These are phyloP conservation scores for Quercus ilex DNA, from an alignment of 306 rosid species.

Conservation along the genomic window DNA sequence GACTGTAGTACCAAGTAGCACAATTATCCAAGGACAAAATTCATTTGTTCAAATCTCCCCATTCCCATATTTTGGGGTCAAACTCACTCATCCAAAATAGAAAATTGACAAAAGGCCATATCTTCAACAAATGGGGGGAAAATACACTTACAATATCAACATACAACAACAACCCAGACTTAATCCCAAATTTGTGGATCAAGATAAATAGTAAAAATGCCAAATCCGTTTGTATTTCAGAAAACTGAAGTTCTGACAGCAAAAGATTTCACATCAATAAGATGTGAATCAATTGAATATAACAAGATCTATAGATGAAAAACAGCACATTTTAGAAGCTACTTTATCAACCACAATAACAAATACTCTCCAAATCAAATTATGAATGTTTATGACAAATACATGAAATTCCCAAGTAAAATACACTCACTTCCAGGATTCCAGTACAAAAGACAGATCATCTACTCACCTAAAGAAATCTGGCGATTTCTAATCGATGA, in stretches of 20 bases:
- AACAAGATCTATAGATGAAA: not conserved
- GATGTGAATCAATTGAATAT: not conserved
- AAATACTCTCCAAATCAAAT: not conserved
- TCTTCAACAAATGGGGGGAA: not conserved
- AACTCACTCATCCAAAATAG: not conserved
- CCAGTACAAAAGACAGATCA: not conserved
- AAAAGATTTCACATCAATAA: not conserved
- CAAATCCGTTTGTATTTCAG: not conserved
- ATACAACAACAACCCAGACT: too few species aligned
- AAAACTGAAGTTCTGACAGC: not conserved
- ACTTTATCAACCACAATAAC: not conserved
- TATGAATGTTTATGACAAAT: not conserved
- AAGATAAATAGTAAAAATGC: not conserved
- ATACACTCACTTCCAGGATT: not conserved
- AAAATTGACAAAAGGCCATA: not conserved
- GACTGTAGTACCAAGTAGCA: not conserved
- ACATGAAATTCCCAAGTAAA: not conserved
- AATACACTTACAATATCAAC: too few species aligned
- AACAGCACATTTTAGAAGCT: not conserved
- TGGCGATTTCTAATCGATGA: not conserved
- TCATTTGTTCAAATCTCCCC: not conserved
- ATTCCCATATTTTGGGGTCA: not conserved
- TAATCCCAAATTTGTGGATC: not conserved
- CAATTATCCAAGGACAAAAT: not conserved
- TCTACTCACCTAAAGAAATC: not conserved